Evolutionary conservation across 805 yeast species (phyloP).

Genomic region (Nakazawaea pomicola): DNA sequence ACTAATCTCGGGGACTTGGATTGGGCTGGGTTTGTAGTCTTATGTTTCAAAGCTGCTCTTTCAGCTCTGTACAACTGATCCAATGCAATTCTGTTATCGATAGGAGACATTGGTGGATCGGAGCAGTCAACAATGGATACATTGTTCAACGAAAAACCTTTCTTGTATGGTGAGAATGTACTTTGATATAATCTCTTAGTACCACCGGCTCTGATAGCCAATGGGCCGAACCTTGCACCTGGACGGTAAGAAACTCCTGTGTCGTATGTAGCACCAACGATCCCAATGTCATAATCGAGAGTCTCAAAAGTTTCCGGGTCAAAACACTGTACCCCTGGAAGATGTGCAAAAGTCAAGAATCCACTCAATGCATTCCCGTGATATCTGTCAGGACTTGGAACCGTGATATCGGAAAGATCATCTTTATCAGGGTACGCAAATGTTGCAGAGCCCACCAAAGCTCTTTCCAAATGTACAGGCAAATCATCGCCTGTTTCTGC

Average conservation of each 20-base stretch:
- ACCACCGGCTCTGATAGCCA: slow-evolving; percentile 43
- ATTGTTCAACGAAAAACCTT: slow-evolving; percentile 53
- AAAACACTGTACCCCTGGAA: slow-evolving; percentile 40
- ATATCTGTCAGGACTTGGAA: slow-evolving; percentile 10
- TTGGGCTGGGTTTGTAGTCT: slow-evolving; percentile 21
- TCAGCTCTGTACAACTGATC: slow-evolving; percentile 53
- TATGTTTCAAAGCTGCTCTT: slow-evolving; percentile 37
- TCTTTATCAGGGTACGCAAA: slow-evolving; percentile 29
- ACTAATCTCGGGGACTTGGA: slow-evolving; percentile 31
- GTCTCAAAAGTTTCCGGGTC: slow-evolving; percentile 20
- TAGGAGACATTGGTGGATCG: slow-evolving; percentile 64
- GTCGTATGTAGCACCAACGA: slow-evolving; percentile 56
- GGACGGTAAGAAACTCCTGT: slow-evolving; percentile 53
- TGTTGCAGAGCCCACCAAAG: slow-evolving; percentile 17
- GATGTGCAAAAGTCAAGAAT: slow-evolving; percentile 43
- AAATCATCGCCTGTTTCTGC: neutral
- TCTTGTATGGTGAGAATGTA: slow-evolving; percentile 44
- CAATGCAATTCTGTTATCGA: slow-evolving; percentile 60
- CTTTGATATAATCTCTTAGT: slow-evolving; percentile 38
- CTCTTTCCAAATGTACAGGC: neutral
- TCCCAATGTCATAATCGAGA: slow-evolving; percentile 39
- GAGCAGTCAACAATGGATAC: slow-evolving; percentile 59
- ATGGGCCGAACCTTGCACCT: slow-evolving; percentile 57
- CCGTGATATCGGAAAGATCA: slow-evolving; percentile 28
- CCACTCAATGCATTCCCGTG: slow-evolving; percentile 34